Base-by-base conservation (phyloP, 148 eudicot species). In the Beta vulgaris region DNA sequence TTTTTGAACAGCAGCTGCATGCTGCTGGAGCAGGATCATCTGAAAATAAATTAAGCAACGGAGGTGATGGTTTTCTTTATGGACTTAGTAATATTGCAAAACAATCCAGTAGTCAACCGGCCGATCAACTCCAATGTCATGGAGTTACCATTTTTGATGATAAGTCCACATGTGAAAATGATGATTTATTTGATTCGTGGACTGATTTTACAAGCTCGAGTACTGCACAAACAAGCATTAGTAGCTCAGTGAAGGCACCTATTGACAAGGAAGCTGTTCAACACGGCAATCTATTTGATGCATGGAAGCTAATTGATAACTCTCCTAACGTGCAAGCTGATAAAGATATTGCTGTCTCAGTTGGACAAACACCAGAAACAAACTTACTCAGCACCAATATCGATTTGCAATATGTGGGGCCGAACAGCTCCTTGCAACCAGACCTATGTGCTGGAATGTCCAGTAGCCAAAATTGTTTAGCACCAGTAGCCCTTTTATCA, bases 341-440 rank as follows among this genome's bases (percentile, higher is more conserved):
- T 62, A 66, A 76, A 42, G 72, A 69, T 61, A 70, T 53, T 72
- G 46, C 66, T 32, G 68, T 64, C 31, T 25, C 81, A 60, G 39
- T 43, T 25, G 75, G 68, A 10, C 80, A 78, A 57, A 51, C 70
- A 28, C 77, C 80, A 16, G 81, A 78, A 58, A 58, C 62, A 43
- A 81, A 75, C 77, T 67, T 85, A 71, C 76, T 77, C 69, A 74
- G 79, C 74, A 65, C 85, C 7, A 71, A 82, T 71, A 67, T 64
- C 64, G 79, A 82, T 68, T 75, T 73, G 23, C 81, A 82, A 48
- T 84, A 72, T 40, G 78, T 76, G 68, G 86, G 82, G 67, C 72
- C 82, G 71, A 80, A 79, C 51, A 80, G 82, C 75, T 78, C 79
- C 69, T 71, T 75, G 29, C 87, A 87, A 49, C 73, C 84, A 53